phyloP scores from a whole-genome alignment of 805 yeast species.

The Barnettozyma pratensis region DNA sequence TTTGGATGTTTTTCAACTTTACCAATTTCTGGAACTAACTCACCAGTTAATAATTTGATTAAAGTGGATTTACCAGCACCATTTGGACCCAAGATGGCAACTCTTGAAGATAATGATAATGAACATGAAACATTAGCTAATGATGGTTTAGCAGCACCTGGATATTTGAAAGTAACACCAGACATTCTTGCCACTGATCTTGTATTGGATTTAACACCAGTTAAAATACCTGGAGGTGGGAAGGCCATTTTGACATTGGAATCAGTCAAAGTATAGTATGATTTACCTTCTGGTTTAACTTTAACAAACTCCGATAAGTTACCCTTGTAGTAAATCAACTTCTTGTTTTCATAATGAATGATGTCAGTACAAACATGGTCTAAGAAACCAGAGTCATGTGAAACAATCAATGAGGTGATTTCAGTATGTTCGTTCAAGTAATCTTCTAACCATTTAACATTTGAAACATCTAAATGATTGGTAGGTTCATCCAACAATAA shows the following conservation, averaged over 20 bases:
- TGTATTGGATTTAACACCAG: constrained; percentile 95
- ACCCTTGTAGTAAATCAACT: constrained; percentile 93
- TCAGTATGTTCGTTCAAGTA: constrained; percentile 77
- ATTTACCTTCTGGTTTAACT: constrained; percentile 91
- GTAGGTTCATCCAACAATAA: constrained; percentile 96
- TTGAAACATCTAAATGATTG: constrained; percentile 91
- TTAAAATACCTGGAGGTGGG: constrained; percentile 96
- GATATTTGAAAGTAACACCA: constrained; percentile 82
- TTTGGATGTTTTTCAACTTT: constrained; percentile 97
- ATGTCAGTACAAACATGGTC: constrained; percentile 96
- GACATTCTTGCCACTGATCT: constrained; percentile 88
- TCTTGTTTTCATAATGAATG: constrained; percentile 93
- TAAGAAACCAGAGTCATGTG: constrained; percentile 96
- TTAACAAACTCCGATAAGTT: constrained; percentile 88
- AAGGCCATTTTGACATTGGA: constrained; percentile 92
- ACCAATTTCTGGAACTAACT: constrained; percentile 79
- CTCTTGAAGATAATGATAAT: constrained; percentile 92
- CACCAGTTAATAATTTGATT: constrained; percentile 90
- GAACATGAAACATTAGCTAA: constrained; percentile 77
- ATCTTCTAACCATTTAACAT: constrained; percentile 91
- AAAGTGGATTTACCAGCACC: constrained; percentile 99
- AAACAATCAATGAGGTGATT: constrained; percentile 91
- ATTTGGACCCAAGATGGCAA: constrained; percentile 94
- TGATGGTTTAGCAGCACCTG: constrained; percentile 85
- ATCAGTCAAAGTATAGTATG: constrained; percentile 91